Conservation (phyloP, 2,329 filamentous ascomycete genomes). For the Hypoxylon sp. region DNA sequence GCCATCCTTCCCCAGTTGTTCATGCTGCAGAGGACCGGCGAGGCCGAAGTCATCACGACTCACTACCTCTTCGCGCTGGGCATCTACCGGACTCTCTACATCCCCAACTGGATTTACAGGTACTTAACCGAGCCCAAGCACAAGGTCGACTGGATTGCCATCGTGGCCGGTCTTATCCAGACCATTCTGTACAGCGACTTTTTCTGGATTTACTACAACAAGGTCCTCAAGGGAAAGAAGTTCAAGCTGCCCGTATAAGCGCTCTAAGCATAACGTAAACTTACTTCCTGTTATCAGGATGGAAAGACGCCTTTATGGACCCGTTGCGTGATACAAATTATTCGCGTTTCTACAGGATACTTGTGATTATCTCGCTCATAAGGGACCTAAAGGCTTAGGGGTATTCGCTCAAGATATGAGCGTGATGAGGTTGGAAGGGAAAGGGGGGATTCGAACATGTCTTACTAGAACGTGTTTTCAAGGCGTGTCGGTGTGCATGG, state of each 20-base stretch:
- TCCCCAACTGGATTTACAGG: constrained; percentile 97
- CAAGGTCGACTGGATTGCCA: constrained; percentile 86
- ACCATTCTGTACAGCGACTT: constrained; percentile 98
- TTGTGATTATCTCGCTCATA: constrained; percentile 7
- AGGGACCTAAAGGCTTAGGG: constrained; percentile 1
- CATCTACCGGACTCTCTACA: constrained; percentile 92
- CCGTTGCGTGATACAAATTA: constrained; percentile 9
- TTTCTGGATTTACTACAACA: constrained; percentile 99
- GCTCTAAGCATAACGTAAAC: background rate
- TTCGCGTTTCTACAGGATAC: constrained; percentile 13
- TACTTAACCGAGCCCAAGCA: constrained; percentile 82
- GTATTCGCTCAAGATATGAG: constrained; percentile 12
- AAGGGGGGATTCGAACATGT: constrained; percentile 22
- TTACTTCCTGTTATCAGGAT: background rate
- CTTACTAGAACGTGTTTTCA: constrained; percentile 38
- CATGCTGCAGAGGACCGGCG: constrained; percentile 96
- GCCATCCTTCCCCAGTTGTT: constrained; percentile 98
- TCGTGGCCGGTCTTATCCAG: constrained; percentile 91
- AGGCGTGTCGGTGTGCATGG: constrained; percentile 45
- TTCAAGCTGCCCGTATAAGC: constrained; percentile 85
- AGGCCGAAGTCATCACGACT: constrained; percentile 99
- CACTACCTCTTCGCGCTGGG: constrained; percentile 97
- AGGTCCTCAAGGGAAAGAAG: constrained; percentile 91
- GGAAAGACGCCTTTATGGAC: constrained; percentile 6
- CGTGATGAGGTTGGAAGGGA: background rate